Conservation (phyloP, 2,329 filamentous ascomycete genomes). For the Ceratocystiopsis sp. region DNA sequence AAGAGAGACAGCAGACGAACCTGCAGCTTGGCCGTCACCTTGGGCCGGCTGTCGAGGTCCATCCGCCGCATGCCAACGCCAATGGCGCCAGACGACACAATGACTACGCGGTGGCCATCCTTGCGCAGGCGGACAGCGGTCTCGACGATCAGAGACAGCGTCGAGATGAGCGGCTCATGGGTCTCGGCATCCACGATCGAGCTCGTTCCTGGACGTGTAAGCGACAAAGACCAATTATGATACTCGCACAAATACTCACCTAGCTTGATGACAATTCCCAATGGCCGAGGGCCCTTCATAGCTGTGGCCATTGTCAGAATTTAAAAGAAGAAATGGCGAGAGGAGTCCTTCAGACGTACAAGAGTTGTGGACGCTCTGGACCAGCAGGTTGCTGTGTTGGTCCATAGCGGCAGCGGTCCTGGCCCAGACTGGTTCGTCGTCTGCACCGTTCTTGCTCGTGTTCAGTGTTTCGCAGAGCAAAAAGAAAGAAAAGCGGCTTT, state of each 20-base stretch:
- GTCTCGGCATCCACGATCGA: constrained; percentile 97
- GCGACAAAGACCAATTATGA: not conserved
- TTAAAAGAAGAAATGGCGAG: not conserved
- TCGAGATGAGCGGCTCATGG: constrained; percentile 83
- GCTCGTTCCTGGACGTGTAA: constrained; percentile 55
- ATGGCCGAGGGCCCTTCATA: constrained; percentile 49
- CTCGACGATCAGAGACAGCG: constrained; percentile 82
- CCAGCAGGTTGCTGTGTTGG: constrained; percentile 4
- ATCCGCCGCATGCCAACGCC: constrained; percentile 83
- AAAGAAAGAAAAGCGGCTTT: no score
- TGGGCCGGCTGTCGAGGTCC: constrained; percentile 74
- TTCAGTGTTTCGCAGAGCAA: no score
- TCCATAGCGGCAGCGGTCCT: constrained; percentile 1
- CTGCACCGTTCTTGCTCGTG: no score
- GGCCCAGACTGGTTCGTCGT: not conserved
- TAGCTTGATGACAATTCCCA: constrained; percentile 75
- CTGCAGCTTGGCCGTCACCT: constrained; percentile 78
- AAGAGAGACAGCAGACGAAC: constrained; percentile 19
- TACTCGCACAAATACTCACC: constrained; percentile 32
- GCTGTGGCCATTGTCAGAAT: constrained; percentile 24
- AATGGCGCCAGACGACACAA: constrained; percentile 94
- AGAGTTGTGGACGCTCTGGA: constrained; percentile 4
- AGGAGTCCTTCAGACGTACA: not conserved
- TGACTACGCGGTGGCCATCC: constrained; percentile 85
- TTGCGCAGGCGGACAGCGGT: constrained; percentile 74